Evolutionary conservation across 1,139 yeast species (phyloP).

Genomic region (Pichia sp.): DNA sequence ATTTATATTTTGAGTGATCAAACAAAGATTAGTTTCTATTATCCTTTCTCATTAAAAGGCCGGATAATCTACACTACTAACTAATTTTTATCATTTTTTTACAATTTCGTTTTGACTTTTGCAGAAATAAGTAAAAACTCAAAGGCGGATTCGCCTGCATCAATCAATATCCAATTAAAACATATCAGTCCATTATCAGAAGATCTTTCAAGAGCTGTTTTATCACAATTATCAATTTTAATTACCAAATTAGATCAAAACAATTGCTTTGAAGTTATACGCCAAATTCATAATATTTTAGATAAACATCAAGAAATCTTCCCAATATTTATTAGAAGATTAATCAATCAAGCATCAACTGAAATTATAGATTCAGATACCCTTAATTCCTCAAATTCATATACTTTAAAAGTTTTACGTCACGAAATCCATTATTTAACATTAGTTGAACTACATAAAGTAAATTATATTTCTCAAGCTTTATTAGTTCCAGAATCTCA

Average conservation of each 20-base stretch:
- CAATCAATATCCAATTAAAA: conserved; percentile 1
- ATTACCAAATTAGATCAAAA: conserved; percentile 38
- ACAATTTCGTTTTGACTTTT: conserved; percentile 16
- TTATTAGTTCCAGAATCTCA: conserved; percentile 24
- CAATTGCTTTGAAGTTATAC: conserved; percentile 37
- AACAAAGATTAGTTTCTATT: neutral
- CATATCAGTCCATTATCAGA: conserved; percentile 17
- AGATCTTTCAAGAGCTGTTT: conserved; percentile 34
- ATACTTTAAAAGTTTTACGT: conserved; percentile 29
- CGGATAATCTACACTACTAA: neutral
- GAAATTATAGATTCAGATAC: conserved; percentile 26
- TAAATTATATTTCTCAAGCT: conserved; percentile 17
- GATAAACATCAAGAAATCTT: conserved; percentile 33
- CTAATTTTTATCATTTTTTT: neutral
- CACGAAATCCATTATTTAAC: conserved; percentile 27
- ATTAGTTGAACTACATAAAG: conserved; percentile 16
- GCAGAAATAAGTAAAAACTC: conserved; percentile 9
- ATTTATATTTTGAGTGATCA: neutral
- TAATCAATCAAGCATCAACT: conserved; percentile 32
- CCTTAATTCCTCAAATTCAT: conserved; percentile 16
- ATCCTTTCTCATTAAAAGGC: neutral
- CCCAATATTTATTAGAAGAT: conserved; percentile 31
- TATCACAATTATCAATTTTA: conserved; percentile 50
- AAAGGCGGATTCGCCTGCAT: conserved; percentile 24
- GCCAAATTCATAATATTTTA: conserved; percentile 45